A percentile compares a stretch with the other conserved stretches of the same genome.
phyloP scores from a whole-genome alignment of 352 stramenopile species.

The Pythium graminicola region DNA sequence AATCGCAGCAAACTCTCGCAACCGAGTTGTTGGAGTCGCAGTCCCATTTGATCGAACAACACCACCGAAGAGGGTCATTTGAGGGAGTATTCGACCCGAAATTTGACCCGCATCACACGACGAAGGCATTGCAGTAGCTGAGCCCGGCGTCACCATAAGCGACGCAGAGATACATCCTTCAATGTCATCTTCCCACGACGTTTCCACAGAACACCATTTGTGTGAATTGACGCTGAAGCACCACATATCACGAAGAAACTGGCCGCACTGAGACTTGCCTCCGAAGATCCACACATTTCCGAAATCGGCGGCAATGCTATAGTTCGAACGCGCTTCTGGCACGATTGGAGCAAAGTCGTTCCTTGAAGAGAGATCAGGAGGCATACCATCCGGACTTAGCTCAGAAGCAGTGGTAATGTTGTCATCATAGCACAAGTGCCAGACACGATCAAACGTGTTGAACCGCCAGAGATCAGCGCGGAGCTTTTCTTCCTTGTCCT shows the following conservation, averaged over 20 bases:
- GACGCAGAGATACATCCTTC: constrained; percentile 40
- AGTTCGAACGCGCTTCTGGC: constrained; percentile 48
- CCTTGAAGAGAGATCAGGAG: constrained; percentile 5
- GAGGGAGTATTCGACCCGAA: constrained; percentile 3
- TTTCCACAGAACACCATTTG: constrained; percentile 58
- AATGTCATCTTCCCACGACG: constrained; percentile 35
- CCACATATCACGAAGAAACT: constrained; percentile 65
- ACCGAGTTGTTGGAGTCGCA: constrained; percentile 15
- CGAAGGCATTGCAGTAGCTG: constrained; percentile 39
- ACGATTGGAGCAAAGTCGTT: constrained; percentile 41
- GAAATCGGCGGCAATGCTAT: constrained; percentile 72
- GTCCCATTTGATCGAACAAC: constrained; percentile 26
- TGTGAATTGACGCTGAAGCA: constrained; percentile 60
- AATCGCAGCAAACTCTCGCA: constrained; percentile 29
- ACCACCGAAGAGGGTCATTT: constrained; percentile 46
- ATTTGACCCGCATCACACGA: constrained; percentile 18
- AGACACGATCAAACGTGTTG: constrained; percentile 84
- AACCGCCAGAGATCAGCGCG: constrained; percentile 78
- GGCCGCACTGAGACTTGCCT: constrained; percentile 38
- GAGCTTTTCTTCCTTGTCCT: constrained; percentile 74
- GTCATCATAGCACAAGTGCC: constrained; percentile 81
- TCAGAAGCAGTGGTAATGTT: constrained; percentile 43
- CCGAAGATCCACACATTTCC: constrained; percentile 81
- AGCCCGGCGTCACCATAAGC: constrained; percentile 40
- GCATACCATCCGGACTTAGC: constrained; percentile 2